Percentiles rank a stretch among this genome's conserved stretches.
These are phyloP conservation scores for Fusarium fujikuroi DNA, from an alignment of 2,329 filamentous ascomycete genomes.

Conservation along the genomic window DNA sequence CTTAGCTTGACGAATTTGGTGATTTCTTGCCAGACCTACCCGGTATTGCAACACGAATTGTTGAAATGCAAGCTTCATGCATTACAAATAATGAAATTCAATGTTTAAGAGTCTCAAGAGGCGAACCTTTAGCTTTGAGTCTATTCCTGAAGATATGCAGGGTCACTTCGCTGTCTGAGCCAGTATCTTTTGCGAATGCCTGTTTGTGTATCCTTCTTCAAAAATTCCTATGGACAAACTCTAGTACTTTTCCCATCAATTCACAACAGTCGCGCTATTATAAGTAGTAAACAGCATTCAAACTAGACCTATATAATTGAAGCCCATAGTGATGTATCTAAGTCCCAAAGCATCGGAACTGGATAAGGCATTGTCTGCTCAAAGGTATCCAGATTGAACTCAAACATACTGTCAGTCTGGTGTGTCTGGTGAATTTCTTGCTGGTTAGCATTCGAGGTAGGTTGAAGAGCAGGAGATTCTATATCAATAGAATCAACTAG, in stretches of 20 bases:
- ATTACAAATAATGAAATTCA: rapidly evolving
- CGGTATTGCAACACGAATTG: neutral
- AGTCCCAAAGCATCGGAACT: neutral
- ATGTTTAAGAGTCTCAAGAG: rapidly evolving
- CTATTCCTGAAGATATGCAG: rapidly evolving
- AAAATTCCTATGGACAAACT: too few relatives aligned
- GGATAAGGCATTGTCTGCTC: neutral
- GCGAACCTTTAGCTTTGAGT: rapidly evolving
- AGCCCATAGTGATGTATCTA: neutral
- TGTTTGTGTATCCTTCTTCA: too few relatives aligned
- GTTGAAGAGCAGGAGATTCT: neutral
- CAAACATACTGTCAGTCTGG: neutral
- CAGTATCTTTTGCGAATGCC: too few relatives aligned
- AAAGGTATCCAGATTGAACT: neutral
- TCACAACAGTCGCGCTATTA: too few relatives aligned
- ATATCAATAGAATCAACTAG: too few relatives aligned
- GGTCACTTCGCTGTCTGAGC: too few relatives aligned
- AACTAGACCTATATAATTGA: neutral
- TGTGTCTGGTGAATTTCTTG: neutral
- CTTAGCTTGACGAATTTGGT: neutral
- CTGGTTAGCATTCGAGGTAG: neutral
- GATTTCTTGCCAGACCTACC: neutral
- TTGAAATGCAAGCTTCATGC: rapidly evolving
- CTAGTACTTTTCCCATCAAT: too few relatives aligned
- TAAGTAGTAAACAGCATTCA: too few relatives aligned